phyloP scores from a whole-genome alignment of 2,329 filamentous ascomycete species.

The Alternaria arborescens region DNA sequence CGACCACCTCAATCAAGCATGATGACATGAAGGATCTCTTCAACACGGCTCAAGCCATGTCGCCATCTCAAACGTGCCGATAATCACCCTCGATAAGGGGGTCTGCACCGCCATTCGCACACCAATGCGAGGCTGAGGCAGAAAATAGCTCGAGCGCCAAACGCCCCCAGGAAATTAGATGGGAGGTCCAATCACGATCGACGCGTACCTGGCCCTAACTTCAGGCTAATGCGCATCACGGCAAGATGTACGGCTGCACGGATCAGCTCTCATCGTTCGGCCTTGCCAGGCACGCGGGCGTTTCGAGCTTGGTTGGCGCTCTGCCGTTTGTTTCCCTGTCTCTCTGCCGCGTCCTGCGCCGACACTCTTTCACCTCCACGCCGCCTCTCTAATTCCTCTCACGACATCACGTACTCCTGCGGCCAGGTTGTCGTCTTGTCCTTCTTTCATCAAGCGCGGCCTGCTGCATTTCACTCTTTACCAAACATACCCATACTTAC shows the following conservation, averaged over 20 bases:
- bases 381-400: constrained; percentile 29
- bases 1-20: not conserved
- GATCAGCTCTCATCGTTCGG: constrained; percentile 13
- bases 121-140: constrained; percentile 22
- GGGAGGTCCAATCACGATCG: constrained; percentile 35
- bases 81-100: constrained; percentile 30
- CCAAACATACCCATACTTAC: constrained; percentile 24
- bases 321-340: constrained; percentile 30
- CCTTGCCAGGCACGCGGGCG: constrained; percentile 31
- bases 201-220: constrained; percentile 39
- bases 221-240: constrained; percentile 27
- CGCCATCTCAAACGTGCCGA: constrained; percentile 23
- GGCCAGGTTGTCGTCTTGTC: constrained; percentile 52
- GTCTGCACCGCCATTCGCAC: constrained; percentile 21
- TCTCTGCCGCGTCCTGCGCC: constrained; percentile 13
- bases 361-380: constrained; percentile 25
- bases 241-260: constrained; percentile 36
- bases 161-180: constrained; percentile 37
- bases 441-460: constrained; percentile 50
- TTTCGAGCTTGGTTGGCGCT: constrained; percentile 28
- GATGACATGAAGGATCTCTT: not conserved
- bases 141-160: constrained; percentile 37
- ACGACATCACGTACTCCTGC: constrained; percentile 34
- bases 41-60: constrained; percentile 1
- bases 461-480: constrained; percentile 49